These are phyloP conservation scores for Fennellomyces sp. DNA, from an alignment of 371 early-diverging fungal species.

Conservation along the genomic window DNA sequence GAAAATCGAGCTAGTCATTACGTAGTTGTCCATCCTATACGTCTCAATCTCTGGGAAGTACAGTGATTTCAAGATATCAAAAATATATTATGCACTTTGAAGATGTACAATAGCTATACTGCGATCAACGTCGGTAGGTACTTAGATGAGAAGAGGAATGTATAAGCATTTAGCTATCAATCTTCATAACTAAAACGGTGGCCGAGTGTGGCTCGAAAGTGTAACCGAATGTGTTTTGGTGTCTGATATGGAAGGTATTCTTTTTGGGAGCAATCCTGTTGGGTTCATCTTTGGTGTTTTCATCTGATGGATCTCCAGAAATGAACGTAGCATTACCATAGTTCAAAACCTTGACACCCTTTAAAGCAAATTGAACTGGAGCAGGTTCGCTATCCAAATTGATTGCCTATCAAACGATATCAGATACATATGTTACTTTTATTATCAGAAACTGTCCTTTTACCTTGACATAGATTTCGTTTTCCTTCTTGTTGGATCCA, in stretches of 20 bases:
- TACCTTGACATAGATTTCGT: constrained; percentile 18
- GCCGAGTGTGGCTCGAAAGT: constrained; percentile 23
- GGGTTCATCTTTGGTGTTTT: constrained; percentile 13
- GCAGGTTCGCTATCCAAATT: constrained; percentile 15
- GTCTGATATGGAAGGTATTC: constrained; percentile 9
- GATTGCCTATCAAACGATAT: neutral
- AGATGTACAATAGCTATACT: too few relatives aligned
- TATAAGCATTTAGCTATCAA: neutral
- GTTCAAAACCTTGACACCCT: constrained; percentile 9
- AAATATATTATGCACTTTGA: too few relatives aligned
- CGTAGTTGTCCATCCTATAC: too few relatives aligned
- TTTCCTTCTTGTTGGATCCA: constrained; percentile 18
- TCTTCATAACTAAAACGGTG: constrained; percentile 16
- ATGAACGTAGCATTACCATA: constrained; percentile 17
- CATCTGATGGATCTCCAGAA: constrained; percentile 10
- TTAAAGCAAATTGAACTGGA: constrained; percentile 10
- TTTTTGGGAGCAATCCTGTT: constrained; percentile 9
- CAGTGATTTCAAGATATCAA: too few relatives aligned
- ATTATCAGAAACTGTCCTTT: neutral
- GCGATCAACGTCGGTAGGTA: neutral
- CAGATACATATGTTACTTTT: neutral
- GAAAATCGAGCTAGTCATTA: too few relatives aligned
- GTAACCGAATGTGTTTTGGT: constrained; percentile 9
- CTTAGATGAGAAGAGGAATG: neutral
- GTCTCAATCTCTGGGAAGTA: too few relatives aligned